Base-by-base conservation (phyloP, 1,284 basidiomycete species). In the Ganoderma sinense region DNA sequence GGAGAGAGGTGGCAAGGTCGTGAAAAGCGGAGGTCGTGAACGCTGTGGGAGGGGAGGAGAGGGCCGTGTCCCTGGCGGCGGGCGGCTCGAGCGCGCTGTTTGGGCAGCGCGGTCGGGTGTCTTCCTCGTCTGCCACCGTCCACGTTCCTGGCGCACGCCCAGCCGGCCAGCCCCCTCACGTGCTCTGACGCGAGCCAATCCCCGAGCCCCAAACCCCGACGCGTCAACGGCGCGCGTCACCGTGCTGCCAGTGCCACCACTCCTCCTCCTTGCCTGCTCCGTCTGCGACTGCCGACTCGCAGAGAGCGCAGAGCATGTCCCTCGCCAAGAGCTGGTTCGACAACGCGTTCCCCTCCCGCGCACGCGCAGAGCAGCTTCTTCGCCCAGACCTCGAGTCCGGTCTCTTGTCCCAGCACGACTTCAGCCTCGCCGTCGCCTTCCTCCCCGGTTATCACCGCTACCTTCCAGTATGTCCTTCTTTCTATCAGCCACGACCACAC, bases 361-460 rank as follows among this genome's bases (percentile, higher is more conserved):
- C 77, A 64, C 76, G 74, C 31, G 76, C 84, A 0, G 78, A 81
- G 67, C 78, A 81, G 39, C 87, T 92, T 65, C 83, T 92, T 48
- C 80, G 82, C 11, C 89, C 89, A 58, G 87, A 92, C 74, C 83
- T 87, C 58, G 88, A 91, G 53, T 80, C 83, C 36, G 88, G 87
- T 23, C 82, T 83, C 67, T 80, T 93, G 65, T 84, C 87, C 10
- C 76, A 75, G 33, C 83, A 84, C 62, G 91, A 92, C 81, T 91
- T 86, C 77, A 81, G 87, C 3, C 78, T 84, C 18, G 86, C 89
- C 23, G 75, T 82, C 68, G 60, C 76, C 43, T 90, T 90, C 79
- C 78, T 90, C 26, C 85, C 88, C 51, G 84, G 84, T 53, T 75
- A 76, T 64, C 83, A 84, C 71, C 83, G 84, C 60, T 75, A 80